These are phyloP conservation scores for Pseudogymnoascus sp. DNA, from an alignment of 2,329 filamentous ascomycete species.

Conservation along the genomic window DNA sequence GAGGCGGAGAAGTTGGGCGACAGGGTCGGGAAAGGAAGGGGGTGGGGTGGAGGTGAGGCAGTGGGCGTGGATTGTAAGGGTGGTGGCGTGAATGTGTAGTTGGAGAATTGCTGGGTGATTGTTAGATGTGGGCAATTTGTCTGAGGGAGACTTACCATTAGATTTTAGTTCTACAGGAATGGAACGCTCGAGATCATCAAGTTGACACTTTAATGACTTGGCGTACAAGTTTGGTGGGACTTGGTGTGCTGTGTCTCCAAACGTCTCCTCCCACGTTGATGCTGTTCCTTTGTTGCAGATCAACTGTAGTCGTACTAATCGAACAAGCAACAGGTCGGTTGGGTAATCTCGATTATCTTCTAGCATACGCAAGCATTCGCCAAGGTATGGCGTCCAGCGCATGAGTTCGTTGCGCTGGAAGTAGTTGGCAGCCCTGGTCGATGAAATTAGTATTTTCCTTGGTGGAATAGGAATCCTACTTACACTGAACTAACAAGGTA, in stretches of 20 bases:
- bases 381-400: constrained; percentile 13
- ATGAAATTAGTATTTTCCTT: not conserved
- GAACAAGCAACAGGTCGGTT: constrained; percentile 10
- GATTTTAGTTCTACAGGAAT: not conserved
- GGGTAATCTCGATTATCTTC: constrained; percentile 10
- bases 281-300: not conserved
- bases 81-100: not conserved
- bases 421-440: constrained; percentile 9
- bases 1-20: not conserved
- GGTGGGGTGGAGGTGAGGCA: not conserved
- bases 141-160: not conserved
- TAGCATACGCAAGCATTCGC: constrained; percentile 11
- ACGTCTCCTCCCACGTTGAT: not conserved
- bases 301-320: constrained; percentile 10
- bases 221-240: not conserved
- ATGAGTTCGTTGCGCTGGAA: constrained; percentile 14
- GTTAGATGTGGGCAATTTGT: not conserved
- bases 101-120: not conserved
- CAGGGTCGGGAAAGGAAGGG: not conserved
- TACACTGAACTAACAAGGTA: constrained; percentile 13
- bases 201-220: not conserved
- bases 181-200: not conserved
- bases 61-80: not conserved
- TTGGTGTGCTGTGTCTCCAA: not conserved
- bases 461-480: not conserved